phyloP scores from a whole-genome alignment of 2,329 filamentous ascomycete genomes.

The Cladorrhinum sp. region DNA sequence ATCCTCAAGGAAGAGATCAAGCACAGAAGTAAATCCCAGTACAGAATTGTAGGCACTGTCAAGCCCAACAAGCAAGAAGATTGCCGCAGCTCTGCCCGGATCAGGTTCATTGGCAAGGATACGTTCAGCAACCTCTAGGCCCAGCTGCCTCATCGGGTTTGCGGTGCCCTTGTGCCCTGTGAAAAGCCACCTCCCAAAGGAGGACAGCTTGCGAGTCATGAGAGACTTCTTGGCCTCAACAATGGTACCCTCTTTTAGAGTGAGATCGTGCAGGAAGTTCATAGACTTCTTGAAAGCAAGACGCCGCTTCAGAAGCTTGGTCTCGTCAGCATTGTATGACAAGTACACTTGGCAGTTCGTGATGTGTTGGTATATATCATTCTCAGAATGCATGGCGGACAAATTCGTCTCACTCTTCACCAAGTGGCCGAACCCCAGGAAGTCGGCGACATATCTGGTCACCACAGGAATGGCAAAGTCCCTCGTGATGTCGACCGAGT shows the following conservation, averaged over 20 bases:
- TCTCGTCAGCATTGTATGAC: slow-evolving; percentile 17
- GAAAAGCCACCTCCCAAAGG: too few relatives aligned
- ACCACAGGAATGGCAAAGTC: slow-evolving; percentile 15
- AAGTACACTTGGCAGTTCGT: slow-evolving; percentile 19
- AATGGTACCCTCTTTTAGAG: slow-evolving; percentile 8
- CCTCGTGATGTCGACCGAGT: background rate
- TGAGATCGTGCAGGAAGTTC: slow-evolving; percentile 5
- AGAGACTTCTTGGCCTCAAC: background rate
- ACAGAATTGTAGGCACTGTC: slow-evolving; percentile 17
- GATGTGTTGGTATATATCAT: slow-evolving; percentile 21
- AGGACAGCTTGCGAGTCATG: slow-evolving; percentile 1
- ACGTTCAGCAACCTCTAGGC: slow-evolving; percentile 2
- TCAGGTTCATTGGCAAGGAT: slow-evolving; percentile 11
- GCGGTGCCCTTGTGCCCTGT: background rate
- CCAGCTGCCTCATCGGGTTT: slow-evolving; percentile 15
- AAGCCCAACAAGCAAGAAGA: slow-evolving; percentile 15
- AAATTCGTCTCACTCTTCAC: background rate
- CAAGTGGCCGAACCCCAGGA: slow-evolving; percentile 16
- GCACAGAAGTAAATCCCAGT: background rate
- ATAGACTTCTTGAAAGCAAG: slow-evolving; percentile 14
- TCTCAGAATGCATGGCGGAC: slow-evolving; percentile 11
- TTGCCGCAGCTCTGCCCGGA: slow-evolving; percentile 8
- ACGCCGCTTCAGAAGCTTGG: slow-evolving; percentile 14
- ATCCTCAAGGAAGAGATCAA: too few relatives aligned
- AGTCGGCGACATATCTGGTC: slow-evolving; percentile 17